These are phyloP conservation scores for Aspergillus nomiae DNA, from an alignment of 2,329 filamentous ascomycete species.

Conservation along the genomic window DNA sequence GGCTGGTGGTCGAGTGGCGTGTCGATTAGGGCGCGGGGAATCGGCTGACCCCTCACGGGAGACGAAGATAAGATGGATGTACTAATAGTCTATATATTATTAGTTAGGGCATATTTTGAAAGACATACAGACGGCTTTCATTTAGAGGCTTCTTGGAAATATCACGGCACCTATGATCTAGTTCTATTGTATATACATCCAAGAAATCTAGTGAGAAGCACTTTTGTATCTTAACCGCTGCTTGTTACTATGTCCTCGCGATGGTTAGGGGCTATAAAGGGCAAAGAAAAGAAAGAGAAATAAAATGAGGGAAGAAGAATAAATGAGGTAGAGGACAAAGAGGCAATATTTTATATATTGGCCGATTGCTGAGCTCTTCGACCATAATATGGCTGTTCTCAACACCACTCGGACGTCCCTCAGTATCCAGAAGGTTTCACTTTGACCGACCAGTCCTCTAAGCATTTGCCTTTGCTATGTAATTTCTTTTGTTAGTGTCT, in stretches of 20 bases:
- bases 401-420: too few species aligned
- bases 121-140: rapidly evolving
- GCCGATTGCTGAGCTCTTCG: too few species aligned
- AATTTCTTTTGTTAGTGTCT: too few species aligned
- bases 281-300: too few species aligned
- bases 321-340: too few species aligned
- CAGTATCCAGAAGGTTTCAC: too few species aligned
- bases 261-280: background rate
- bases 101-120: background rate
- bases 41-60: background rate
- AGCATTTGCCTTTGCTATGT: too few species aligned
- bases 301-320: rapidly evolving
- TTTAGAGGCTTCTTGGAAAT: background rate
- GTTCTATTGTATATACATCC: background rate
- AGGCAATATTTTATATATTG: too few species aligned
- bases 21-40: background rate
- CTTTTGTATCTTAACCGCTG: background rate
- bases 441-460: too few species aligned
- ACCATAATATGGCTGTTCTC: too few species aligned
- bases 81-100: too few species aligned
- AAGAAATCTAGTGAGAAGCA: background rate
- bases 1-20: background rate
- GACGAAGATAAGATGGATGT: background rate
- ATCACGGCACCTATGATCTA: background rate
- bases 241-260: background rate